These are phyloP conservation scores for Tuber brumale DNA, from an alignment of 495 filamentous ascomycete species.

Conservation along the genomic window DNA sequence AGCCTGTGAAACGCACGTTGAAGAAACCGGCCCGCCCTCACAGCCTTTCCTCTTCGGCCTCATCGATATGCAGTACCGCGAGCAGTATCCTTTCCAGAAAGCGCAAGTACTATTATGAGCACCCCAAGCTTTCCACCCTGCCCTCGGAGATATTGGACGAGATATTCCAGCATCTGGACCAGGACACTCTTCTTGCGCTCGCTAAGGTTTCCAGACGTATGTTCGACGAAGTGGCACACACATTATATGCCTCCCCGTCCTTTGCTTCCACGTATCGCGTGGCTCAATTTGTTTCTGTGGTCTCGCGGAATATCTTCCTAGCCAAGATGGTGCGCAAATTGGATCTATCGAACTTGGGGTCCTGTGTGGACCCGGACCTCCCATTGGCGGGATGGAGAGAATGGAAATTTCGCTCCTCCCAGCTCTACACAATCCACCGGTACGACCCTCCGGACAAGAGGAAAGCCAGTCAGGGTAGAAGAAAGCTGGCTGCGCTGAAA, in stretches of 20 bases:
- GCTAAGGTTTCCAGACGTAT: conserved; percentile 36
- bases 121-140: conserved; percentile 35
- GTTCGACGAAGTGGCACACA: conserved; percentile 35
- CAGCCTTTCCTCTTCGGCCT: conserved; percentile 30
- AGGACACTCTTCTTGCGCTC: conserved; percentile 36
- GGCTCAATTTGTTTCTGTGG: conserved; percentile 44
- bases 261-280: conserved; percentile 45
- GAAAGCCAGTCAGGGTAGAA: conserved; percentile 16
- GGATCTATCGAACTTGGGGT: conserved; percentile 33
- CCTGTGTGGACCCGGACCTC: conserved; percentile 13
- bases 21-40: conserved; percentile 25
- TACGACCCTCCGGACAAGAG: conserved; percentile 17
- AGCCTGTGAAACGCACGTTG: conserved; percentile 20
- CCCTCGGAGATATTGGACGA: conserved; percentile 42
- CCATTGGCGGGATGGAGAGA: conserved; percentile 42
- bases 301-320: conserved; percentile 37
- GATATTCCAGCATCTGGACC: conserved; percentile 39
- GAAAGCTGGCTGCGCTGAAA: background rate
- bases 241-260: conserved; percentile 38
- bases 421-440: conserved; percentile 33
- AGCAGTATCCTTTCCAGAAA: conserved; percentile 34
- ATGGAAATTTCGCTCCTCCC: conserved; percentile 40
- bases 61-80: conserved; percentile 27
- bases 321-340: conserved; percentile 42
- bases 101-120: conserved; percentile 32